These are phyloP conservation scores for Apiospora kogelbergensis DNA, from an alignment of 2,329 filamentous ascomycete genomes.

Conservation along the genomic window DNA sequence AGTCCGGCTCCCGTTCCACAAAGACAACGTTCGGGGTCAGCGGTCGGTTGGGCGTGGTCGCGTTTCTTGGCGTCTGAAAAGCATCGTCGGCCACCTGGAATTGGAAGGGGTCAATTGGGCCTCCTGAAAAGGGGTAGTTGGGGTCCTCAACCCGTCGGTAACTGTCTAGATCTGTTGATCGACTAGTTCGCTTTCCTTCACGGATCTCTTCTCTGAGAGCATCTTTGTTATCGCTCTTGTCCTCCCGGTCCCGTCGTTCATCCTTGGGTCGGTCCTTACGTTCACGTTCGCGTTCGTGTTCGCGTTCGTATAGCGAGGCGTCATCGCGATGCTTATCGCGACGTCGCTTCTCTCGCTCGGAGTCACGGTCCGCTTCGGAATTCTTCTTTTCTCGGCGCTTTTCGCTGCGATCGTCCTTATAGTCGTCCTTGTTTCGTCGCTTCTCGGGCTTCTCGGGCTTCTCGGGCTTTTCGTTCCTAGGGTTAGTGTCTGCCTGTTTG, in stretches of 20 bases:
- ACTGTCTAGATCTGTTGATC: constrained; percentile 21
- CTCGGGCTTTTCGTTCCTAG: constrained; percentile 17
- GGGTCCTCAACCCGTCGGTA: constrained; percentile 29
- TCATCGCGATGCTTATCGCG: constrained; percentile 28
- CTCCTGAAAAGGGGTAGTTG: constrained; percentile 24
- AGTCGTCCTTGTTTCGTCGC: constrained; percentile 29
- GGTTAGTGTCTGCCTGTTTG: constrained; percentile 19
- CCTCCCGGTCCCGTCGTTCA: constrained; percentile 20
- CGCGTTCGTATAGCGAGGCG: constrained; percentile 31
- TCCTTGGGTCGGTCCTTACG: constrained; percentile 17
- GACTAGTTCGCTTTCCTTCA: constrained; percentile 19
- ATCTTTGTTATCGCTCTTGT: constrained; percentile 30
- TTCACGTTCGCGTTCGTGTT: constrained; percentile 20
- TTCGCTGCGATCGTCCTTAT: constrained; percentile 23
- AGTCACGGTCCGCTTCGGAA: constrained; percentile 18
- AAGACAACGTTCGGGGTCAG: constrained; percentile 53
- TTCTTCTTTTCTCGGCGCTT: constrained; percentile 24
- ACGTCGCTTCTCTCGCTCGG: constrained; percentile 21
- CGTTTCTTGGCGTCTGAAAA: constrained; percentile 45
- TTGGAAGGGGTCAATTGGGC: constrained; percentile 56
- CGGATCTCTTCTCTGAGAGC: constrained; percentile 20
- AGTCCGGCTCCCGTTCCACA: constrained; percentile 54
- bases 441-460: constrained; percentile 26
- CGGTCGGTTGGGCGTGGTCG: constrained; percentile 40
- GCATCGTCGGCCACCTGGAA: constrained; percentile 55